These are phyloP conservation scores for Suhomyces tanzawaensis DNA, from an alignment of 805 yeast species.

Conservation along the genomic window DNA sequence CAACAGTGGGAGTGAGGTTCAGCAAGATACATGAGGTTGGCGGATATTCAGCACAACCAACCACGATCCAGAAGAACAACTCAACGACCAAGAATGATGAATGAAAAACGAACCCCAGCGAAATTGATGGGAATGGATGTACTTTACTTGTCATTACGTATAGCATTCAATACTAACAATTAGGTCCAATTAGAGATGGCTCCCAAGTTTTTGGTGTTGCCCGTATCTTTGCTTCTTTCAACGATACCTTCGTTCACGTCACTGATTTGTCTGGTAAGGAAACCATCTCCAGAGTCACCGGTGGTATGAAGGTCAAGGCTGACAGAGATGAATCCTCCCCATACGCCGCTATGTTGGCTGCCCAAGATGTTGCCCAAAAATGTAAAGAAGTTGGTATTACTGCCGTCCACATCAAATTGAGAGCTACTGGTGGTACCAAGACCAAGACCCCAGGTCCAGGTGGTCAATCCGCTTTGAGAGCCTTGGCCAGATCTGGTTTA, in stretches of 20 bases:
- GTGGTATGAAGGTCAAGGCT: slow-evolving; percentile 99
- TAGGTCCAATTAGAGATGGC: slow-evolving; percentile 70
- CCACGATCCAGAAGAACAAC: too few relatives aligned
- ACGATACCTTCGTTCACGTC: slow-evolving; percentile 99
- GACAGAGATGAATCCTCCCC: slow-evolving; percentile 99
- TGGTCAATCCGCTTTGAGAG: slow-evolving; percentile 99
- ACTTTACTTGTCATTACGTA: too few relatives aligned
- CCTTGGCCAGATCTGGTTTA: slow-evolving; percentile 99
- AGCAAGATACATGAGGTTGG: too few relatives aligned
- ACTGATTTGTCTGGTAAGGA: slow-evolving; percentile 99
- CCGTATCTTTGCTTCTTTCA: slow-evolving; percentile 99
- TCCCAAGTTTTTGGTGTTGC: slow-evolving; percentile 99
- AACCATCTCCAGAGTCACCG: slow-evolving; percentile 99
- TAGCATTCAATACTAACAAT: slow-evolving; percentile 3
- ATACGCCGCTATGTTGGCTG: slow-evolving; percentile 99
- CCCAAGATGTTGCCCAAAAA: slow-evolving; percentile 98
- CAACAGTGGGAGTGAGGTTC: too few relatives aligned
- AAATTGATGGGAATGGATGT: too few relatives aligned
- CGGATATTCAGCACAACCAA: too few relatives aligned
- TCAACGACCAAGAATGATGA: too few relatives aligned
- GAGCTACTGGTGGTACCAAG: slow-evolving; percentile 99
- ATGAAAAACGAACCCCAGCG: too few relatives aligned
- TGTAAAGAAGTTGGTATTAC: slow-evolving; percentile 99
- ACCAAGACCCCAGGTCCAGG: slow-evolving; percentile 99
- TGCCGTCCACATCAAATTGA: slow-evolving; percentile 98